Evolutionary conservation across 1,284 basidiomycete genomes (phyloP), one percentile per base, ranked within the genome.

Genomic region (Wallemia mellicola): DNA sequence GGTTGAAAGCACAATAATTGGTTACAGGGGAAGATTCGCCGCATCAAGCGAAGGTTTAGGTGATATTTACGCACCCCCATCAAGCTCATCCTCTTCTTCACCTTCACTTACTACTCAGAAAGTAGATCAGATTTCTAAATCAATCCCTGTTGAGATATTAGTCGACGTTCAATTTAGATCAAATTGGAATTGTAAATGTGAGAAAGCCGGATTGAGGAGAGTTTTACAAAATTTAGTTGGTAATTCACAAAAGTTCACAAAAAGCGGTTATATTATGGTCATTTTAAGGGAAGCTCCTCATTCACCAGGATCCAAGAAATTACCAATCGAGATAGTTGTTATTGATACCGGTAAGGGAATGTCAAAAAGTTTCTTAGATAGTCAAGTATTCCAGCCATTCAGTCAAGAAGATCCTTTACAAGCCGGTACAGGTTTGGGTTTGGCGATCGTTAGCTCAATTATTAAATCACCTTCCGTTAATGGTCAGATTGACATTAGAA

Each of bases 341-440:
- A 76, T 80, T 59, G 89, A 96, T 67, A 88, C 87, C 1, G 91
- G 89, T 58, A 91, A 91, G 74, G 86, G 86, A 22, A 89, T 89
- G 61, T 85, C 83, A 67, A 82, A 83, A 65, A 80, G 81, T 62
- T 91, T 91, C 69, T 70, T 63, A 27, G 65, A 88, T 79, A 88
- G 94, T 64, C 87, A 94, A 71, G 75, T 96, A 1, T 96, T 95
- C 73, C 89, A 94, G 66, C 91, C 91, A 0, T 96, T 96, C 71
- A 88, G 89, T 0, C 91, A 95, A 61, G 74, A 75, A 62, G 70
- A 72, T 60, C 70, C 70, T 0, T 62, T 72, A 7, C 59, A 61
- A 30, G 56, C 59, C 5, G 60, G 58, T 11, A 57, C 27, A 24
- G 27, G 91, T 19, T 77, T 96, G 1, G 91, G 91, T n/a, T 78